Evolutionary conservation across 2,329 filamentous ascomycete species (phyloP).

Genomic region (Teratosphaeria destructans): DNA sequence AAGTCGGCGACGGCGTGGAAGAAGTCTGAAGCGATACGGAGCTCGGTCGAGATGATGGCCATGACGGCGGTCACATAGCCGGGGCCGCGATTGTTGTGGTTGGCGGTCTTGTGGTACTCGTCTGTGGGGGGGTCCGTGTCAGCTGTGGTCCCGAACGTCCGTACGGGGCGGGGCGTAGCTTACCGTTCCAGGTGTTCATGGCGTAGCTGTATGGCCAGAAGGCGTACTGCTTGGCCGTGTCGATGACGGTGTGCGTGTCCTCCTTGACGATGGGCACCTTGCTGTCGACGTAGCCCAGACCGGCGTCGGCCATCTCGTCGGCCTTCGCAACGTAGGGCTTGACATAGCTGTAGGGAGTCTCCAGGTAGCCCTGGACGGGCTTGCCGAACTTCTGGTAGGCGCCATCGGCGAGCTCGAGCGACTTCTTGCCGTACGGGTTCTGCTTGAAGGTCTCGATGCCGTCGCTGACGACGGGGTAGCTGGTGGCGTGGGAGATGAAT

Average conservation of each 20-base stretch:
- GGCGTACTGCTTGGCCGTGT: constrained; percentile 52
- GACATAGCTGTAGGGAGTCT: constrained; percentile 70
- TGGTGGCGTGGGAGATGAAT: constrained; percentile 55
- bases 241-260: constrained; percentile 42
- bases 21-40: constrained; percentile 24
- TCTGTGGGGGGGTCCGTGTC: constrained; percentile 14
- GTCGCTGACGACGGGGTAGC: constrained; percentile 76
- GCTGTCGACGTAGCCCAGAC: constrained; percentile 38
- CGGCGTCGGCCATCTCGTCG: constrained; percentile 55
- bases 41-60: constrained; percentile 25
- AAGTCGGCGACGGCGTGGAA: constrained; percentile 22
- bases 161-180: constrained; percentile 1
- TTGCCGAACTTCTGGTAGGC: constrained; percentile 68
- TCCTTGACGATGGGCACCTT: constrained; percentile 49
- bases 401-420: constrained; percentile 62
- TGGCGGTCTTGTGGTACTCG: constrained; percentile 28
- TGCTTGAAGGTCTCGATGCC: constrained; percentile 66
- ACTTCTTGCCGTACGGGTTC: constrained; percentile 75
- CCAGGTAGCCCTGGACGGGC: constrained; percentile 67
- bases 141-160: background rate
- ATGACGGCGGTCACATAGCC: constrained; percentile 20
- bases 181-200: constrained; percentile 23
- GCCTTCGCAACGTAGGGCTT: constrained; percentile 76
- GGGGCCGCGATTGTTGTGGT: constrained; percentile 20
- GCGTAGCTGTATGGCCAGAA: constrained; percentile 41